These are phyloP conservation scores for Aureobasidium melanogenum DNA, from an alignment of 2,329 filamentous ascomycete species.

Conservation along the genomic window DNA sequence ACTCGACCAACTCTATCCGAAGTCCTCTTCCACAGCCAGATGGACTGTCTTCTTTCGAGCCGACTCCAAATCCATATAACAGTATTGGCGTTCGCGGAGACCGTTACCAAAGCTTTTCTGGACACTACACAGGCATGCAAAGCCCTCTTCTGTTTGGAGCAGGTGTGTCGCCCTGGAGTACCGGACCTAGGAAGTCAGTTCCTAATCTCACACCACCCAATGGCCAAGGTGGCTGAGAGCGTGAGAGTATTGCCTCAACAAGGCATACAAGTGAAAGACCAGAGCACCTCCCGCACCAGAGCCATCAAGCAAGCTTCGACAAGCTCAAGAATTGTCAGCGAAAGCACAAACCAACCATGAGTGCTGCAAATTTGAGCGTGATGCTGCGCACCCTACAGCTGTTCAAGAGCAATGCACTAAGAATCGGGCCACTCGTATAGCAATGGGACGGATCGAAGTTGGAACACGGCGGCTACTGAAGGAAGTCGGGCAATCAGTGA, in stretches of 20 bases:
- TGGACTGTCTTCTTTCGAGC: constrained; percentile 15
- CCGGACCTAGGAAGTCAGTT: constrained; percentile 12
- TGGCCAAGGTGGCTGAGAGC: constrained; percentile 12
- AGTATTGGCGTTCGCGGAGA: background rate
- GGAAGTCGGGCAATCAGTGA: background rate
- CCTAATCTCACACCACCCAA: constrained; percentile 15
- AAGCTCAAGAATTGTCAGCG: background rate
- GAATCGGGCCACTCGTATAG: background rate
- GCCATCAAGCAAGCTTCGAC: background rate
- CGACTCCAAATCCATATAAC: constrained; percentile 18
- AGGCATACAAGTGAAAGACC: background rate
- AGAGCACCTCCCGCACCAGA: background rate
- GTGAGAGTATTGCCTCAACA: background rate
- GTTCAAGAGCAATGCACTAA: background rate
- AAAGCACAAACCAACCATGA: background rate
- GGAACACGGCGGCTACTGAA: background rate
- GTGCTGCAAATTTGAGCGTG: background rate
- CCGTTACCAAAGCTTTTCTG: constrained; percentile 15
- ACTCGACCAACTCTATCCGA: constrained; percentile 33
- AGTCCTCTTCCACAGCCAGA: constrained; percentile 18
- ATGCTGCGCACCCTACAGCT: background rate
- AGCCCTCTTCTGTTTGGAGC: constrained; percentile 35
- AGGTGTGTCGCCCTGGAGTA: constrained; percentile 30
- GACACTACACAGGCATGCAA: constrained; percentile 26
- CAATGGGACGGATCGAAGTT: background rate